Evolutionary conservation across 345 rosid genomes (phyloP).

Genomic region (Heritiera littoralis): DNA sequence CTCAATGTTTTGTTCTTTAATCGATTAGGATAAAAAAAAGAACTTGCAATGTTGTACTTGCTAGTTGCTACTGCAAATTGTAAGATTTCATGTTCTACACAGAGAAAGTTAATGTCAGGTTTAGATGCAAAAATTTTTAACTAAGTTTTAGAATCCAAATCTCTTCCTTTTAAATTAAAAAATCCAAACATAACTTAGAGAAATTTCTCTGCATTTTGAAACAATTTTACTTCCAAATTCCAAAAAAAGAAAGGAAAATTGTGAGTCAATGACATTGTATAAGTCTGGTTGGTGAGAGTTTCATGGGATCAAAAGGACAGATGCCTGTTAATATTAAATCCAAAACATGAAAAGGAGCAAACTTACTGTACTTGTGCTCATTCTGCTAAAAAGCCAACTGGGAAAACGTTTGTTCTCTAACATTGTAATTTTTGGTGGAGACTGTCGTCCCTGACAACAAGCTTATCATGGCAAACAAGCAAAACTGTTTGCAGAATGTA

Average conservation of each 20-base stretch:
- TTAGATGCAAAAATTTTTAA: neutral
- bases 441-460: slow-evolving; percentile 11
- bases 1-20: neutral
- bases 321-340: neutral
- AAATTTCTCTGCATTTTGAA: neutral
- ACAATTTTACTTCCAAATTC: neutral
- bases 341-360: neutral
- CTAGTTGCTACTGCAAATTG: neutral
- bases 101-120: neutral
- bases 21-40: neutral
- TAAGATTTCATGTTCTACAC: neutral
- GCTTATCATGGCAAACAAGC: slow-evolving; percentile 12
- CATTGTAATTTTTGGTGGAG: neutral
- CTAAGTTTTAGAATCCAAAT: neutral
- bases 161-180: neutral
- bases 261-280: neutral
- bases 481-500: slow-evolving; percentile 1
- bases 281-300: neutral
- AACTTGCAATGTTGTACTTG: slow-evolving; percentile 3
- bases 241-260: neutral
- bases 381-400: neutral
- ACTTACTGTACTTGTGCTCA: neutral
- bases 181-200: neutral
- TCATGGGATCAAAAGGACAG: neutral
- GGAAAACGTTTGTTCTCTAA: neutral